Conservation (phyloP, 164 flowering plant species). For the Annona squamosa region DNA sequence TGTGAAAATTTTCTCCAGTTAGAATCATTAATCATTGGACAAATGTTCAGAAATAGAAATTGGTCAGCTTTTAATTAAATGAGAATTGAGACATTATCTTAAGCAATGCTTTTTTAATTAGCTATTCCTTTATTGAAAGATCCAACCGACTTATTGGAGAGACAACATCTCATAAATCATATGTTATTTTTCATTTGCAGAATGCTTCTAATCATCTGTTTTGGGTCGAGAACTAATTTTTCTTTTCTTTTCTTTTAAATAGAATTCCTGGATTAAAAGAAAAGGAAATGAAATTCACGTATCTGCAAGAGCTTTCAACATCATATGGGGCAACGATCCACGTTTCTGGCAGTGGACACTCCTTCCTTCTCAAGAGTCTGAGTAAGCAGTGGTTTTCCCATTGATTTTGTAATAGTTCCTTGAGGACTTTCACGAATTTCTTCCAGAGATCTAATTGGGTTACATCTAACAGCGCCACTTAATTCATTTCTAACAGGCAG, state of each 20-base stretch:
- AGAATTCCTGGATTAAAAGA: background rate
- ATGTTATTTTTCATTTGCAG: background rate
- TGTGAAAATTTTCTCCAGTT: too few species aligned
- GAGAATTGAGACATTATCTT: too few species aligned
- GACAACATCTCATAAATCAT: background rate
- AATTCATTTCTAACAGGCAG: background rate
- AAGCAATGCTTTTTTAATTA: too few species aligned
- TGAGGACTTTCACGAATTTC: background rate
- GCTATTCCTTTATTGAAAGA: too few species aligned
- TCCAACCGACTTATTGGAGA: background rate
- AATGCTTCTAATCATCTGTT: background rate
- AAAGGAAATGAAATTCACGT: background rate
- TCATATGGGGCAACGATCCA: constrained; percentile 17
- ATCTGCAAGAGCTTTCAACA: constrained; percentile 9
- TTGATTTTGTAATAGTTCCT: background rate
- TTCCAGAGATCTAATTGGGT: background rate
- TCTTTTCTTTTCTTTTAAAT: background rate
- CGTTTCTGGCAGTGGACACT: constrained; percentile 18
- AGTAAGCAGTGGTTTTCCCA: background rate
- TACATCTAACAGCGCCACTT: too few species aligned
- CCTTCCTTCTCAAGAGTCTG: background rate
- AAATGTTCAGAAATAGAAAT: too few species aligned
- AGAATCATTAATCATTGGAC: too few species aligned
- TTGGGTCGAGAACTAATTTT: background rate
- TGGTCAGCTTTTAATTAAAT: too few species aligned